phyloP scores from a whole-genome alignment of 1,284 basidiomycete species.

The Fomitopsis palustris region DNA sequence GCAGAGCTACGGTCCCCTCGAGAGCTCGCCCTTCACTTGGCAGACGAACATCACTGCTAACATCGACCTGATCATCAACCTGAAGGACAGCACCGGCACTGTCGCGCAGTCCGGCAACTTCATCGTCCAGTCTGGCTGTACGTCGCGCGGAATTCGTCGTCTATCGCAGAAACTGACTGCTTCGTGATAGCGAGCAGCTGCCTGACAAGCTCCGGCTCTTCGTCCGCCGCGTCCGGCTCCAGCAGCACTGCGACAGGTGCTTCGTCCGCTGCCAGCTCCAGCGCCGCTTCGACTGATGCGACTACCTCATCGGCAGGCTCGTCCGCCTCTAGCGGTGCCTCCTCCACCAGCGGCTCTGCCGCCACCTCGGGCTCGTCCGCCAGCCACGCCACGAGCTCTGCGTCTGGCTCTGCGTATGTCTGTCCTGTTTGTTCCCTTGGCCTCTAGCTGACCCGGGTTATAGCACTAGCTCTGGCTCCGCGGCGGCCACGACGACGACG shows the following conservation, averaged over 20 bases:
- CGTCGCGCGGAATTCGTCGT: not conserved
- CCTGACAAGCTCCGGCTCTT: conserved; percentile 13
- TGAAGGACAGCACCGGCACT: conserved; percentile 51
- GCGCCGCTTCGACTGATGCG: conserved; percentile 9
- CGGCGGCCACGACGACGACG: not conserved
- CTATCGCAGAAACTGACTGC: not conserved
- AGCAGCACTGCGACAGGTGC: not conserved
- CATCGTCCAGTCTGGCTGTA: conserved; percentile 45
- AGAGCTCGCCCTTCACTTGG: conserved; percentile 26
- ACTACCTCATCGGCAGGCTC: conserved; percentile 22
- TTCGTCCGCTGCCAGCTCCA: conserved; percentile 12
- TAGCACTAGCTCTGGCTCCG: conserved; percentile 35
- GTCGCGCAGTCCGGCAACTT: conserved; percentile 47
- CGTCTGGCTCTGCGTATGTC: conserved; percentile 25
- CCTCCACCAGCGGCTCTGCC: conserved; percentile 18
- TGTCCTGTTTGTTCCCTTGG: not conserved
- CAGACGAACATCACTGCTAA: conserved; percentile 22
- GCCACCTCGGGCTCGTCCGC: conserved; percentile 12
- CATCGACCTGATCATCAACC: conserved; percentile 27
- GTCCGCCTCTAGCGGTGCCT: conserved; percentile 29
- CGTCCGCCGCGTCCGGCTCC: conserved; percentile 7
- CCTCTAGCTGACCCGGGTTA: conserved; percentile 14
- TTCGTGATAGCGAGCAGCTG: conserved; percentile 31
- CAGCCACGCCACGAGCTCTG: conserved; percentile 29
- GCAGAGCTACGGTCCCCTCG: conserved; percentile 22